A percentile compares a stretch with the other conserved stretches of the same genome.
Evolutionary conservation across 2,329 filamentous ascomycete species (phyloP).

Genomic region (Fusarium tjaetaba): DNA sequence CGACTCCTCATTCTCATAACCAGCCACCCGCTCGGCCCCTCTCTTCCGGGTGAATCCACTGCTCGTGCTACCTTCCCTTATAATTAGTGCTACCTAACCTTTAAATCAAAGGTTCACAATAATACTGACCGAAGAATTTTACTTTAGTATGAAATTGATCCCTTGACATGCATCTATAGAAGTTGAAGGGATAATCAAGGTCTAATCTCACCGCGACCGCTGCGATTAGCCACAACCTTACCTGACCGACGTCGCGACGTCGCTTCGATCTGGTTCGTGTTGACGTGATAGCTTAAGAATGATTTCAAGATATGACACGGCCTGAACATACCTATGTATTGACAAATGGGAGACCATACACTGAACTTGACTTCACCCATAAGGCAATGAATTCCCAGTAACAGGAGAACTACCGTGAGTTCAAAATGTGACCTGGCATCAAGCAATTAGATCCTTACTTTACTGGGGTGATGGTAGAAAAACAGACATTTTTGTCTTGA

Average conservation of each 20-base stretch:
- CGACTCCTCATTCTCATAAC: slow-evolving; percentile 21
- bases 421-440: neutral
- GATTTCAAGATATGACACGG: neutral
- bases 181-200: neutral
- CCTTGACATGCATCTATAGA: neutral
- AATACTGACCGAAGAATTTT: neutral
- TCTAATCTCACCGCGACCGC: neutral
- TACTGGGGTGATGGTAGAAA: neutral
- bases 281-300: neutral
- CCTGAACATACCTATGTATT: neutral
- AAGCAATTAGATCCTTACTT: neutral
- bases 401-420: neutral
- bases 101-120: neutral
- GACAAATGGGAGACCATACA: neutral
- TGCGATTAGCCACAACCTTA: neutral
- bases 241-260: neutral
- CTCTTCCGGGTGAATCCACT: slow-evolving; percentile 29
- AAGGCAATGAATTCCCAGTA: neutral
- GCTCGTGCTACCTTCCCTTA: slow-evolving; percentile 21
- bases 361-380: neutral
- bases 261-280: neutral
- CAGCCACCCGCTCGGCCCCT: slow-evolving; percentile 34
- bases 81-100: neutral
- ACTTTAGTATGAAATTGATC: neutral
- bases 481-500: neutral